These are phyloP conservation scores for Plasmodium berghei DNA, from an alignment of 169 alveolate genomes.

Conservation along the genomic window DNA sequence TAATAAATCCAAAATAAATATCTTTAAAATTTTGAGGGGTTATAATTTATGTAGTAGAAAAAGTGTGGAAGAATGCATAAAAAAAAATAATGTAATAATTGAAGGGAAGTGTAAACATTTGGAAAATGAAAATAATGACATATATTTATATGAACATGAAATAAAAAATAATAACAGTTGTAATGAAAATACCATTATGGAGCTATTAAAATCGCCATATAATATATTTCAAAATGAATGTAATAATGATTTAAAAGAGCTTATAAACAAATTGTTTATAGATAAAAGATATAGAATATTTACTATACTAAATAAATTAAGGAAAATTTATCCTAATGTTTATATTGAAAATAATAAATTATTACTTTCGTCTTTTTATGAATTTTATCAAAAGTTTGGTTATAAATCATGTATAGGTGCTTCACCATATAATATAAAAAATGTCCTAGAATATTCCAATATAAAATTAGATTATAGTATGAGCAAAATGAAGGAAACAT, in stretches of 20 bases:
- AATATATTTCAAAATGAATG: constrained; percentile 37
- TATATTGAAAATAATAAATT: constrained; percentile 61
- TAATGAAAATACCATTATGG: neutral
- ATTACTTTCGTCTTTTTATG: constrained; percentile 32
- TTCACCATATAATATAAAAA: constrained; percentile 4
- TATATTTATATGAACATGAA: neutral
- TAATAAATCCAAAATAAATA: constrained; percentile 55
- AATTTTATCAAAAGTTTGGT: constrained; percentile 63
- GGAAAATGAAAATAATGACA: neutral
- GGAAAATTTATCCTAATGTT: constrained; percentile 71
- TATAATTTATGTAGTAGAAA: constrained; percentile 13
- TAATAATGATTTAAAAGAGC: constrained; percentile 33
- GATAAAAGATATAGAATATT: constrained; percentile 67
- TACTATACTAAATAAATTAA: constrained; percentile 56
- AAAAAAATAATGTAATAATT: constrained; percentile 6
- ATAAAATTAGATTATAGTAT: neutral
- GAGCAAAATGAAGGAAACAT: neutral
- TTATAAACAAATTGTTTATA: constrained; percentile 39
- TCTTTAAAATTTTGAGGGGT: constrained; percentile 49
- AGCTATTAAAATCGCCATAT: neutral
- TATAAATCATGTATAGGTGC: constrained; percentile 50
- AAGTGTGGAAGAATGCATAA: constrained; percentile 9
- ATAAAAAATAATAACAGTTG: neutral
- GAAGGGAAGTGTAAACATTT: neutral
- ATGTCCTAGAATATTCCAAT: neutral